These are phyloP conservation scores for Penicillium nucicola DNA, from an alignment of 495 filamentous ascomycete genomes.

Conservation along the genomic window DNA sequence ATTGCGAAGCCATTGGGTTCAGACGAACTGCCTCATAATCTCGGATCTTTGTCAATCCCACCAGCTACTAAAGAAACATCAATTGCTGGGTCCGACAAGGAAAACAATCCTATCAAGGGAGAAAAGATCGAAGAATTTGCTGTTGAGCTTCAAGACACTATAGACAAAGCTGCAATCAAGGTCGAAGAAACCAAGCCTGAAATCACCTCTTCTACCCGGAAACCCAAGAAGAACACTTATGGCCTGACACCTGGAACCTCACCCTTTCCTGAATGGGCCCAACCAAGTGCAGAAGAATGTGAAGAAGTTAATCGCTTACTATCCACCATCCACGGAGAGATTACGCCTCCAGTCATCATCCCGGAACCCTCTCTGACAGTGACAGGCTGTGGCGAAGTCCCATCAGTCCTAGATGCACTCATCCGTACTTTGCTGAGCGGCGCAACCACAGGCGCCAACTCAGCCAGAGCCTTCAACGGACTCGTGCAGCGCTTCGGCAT, in stretches of 20 bases:
- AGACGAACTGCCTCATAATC: constrained; percentile 45
- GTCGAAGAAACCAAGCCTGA: constrained; percentile 9
- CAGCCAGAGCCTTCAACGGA: constrained; percentile 66
- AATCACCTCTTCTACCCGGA: constrained; percentile 11
- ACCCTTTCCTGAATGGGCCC: constrained; percentile 68
- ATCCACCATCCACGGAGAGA: constrained; percentile 60
- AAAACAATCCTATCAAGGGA: constrained; percentile 9
- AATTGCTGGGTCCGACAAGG: constrained; percentile 2
- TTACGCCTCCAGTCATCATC: constrained; percentile 62
- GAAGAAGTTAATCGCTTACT: constrained; percentile 71
- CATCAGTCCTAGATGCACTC: constrained; percentile 84
- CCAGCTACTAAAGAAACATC: background rate
- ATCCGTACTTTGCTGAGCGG: constrained; percentile 79
- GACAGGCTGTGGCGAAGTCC: constrained; percentile 91
- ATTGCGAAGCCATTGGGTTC: constrained; percentile 10
- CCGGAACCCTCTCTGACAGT: constrained; percentile 75
- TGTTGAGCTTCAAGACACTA: constrained; percentile 13
- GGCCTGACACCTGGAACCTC: constrained; percentile 41
- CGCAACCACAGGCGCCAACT: constrained; percentile 64
- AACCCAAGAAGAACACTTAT: constrained; percentile 27
- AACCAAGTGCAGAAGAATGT: constrained; percentile 71
- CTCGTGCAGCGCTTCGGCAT: constrained; percentile 69
- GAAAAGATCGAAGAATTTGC: constrained; percentile 6
- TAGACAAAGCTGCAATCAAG: constrained; percentile 16
- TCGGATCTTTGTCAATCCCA: constrained; percentile 19